Evolutionary conservation across 805 yeast genomes (phyloP).

Genomic region (Yamadazyma philogaea): DNA sequence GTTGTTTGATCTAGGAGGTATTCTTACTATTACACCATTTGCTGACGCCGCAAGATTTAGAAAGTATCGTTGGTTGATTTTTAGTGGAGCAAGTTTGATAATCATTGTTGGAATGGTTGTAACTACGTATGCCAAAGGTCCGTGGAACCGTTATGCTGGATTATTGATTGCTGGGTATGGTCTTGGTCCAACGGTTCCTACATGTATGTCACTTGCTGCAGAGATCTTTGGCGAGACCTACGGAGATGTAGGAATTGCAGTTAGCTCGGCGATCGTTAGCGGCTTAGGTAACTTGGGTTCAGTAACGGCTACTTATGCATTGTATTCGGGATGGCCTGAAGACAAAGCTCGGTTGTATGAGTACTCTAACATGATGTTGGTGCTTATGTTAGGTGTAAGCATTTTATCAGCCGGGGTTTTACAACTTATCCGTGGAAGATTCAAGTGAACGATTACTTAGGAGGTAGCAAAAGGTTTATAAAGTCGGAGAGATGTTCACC

Average conservation of each 20-base stretch:
- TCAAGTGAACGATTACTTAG: too few species aligned
- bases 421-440: slow-evolving; percentile 28
- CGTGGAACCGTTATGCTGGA: slow-evolving; percentile 81
- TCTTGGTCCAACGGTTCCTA: slow-evolving; percentile 88
- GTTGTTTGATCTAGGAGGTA: slow-evolving; percentile 79
- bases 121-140: slow-evolving; percentile 67
- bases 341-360: slow-evolving; percentile 60
- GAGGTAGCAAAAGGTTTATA: too few species aligned
- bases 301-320: slow-evolving; percentile 80
- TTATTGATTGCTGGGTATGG: slow-evolving; percentile 81
- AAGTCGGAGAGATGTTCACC: too few species aligned
- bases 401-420: slow-evolving; percentile 46
- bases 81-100: slow-evolving; percentile 57
- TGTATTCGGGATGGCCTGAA: slow-evolving; percentile 84
- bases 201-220: slow-evolving; percentile 78
- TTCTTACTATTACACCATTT: slow-evolving; percentile 70
- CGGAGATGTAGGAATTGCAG: slow-evolving; percentile 85
- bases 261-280: slow-evolving; percentile 75
- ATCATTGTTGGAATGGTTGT: slow-evolving; percentile 75
- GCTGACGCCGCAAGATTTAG: slow-evolving; percentile 79
- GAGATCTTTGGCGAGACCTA: slow-evolving; percentile 68
- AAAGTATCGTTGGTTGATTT: slow-evolving; percentile 57
- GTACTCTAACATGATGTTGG: slow-evolving; percentile 81
- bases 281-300: slow-evolving; percentile 88
- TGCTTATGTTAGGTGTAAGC: slow-evolving; percentile 70